Conservation (phyloP, 106 monocot species). For the Dendrobium officinale region DNA sequence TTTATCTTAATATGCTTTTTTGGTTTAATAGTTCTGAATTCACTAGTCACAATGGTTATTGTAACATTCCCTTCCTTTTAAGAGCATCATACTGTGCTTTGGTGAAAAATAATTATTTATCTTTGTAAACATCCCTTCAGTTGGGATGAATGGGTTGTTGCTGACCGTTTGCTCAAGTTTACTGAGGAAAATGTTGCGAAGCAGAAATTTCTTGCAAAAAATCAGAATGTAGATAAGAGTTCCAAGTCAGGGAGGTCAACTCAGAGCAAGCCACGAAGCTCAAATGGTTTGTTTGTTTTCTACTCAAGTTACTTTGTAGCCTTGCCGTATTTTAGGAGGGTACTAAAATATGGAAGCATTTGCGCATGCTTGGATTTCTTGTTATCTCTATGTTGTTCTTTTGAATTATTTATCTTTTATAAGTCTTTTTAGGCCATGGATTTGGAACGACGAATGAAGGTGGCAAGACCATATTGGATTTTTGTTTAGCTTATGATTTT, state of each 20-base stretch:
- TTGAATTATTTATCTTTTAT: too few relatives aligned
- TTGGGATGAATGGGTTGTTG: conserved; percentile 95
- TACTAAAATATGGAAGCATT: not conserved
- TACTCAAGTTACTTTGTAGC: conserved; percentile 3
- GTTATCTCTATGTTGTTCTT: not conserved
- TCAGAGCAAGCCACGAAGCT: conserved; percentile 71
- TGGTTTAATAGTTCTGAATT: not conserved
- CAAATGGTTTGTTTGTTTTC: conserved; percentile 33
- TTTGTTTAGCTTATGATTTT: too few relatives aligned
- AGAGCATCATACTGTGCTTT: not conserved
- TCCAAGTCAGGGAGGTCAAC: conserved; percentile 55
- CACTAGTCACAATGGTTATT: not conserved
- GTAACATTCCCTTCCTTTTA: not conserved
- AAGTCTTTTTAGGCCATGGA: too few relatives aligned
- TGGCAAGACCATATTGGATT: too few relatives aligned
- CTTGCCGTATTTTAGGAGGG: not conserved
- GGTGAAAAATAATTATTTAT: not conserved
- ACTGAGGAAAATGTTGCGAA: conserved; percentile 66
- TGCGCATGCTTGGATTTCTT: not conserved
- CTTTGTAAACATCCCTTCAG: conserved; percentile 31
- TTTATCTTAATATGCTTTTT: not conserved
- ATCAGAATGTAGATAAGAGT: conserved; percentile 47
- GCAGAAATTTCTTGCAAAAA: conserved; percentile 55
- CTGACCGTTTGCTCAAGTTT: conserved; percentile 67
- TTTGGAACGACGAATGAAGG: too few relatives aligned